A percentile compares a stretch with the other conserved stretches of the same genome.
Conservation (phyloP, 2,329 filamentous ascomycete genomes). For the Beauveria pseudobassiana region DNA sequence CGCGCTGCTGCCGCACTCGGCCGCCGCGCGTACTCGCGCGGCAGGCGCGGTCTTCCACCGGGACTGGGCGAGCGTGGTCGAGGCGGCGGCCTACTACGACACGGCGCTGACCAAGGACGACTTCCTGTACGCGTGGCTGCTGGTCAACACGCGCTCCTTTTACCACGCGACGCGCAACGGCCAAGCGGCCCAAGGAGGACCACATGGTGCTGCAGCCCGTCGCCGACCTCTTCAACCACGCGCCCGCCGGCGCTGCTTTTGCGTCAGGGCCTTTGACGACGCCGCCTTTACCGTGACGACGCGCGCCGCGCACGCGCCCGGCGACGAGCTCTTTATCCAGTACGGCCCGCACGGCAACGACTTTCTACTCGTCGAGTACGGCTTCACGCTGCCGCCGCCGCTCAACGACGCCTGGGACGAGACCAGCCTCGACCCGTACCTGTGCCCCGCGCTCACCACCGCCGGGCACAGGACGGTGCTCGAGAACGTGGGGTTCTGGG, state of each 20-base stretch:
- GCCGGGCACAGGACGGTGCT: slow-evolving; percentile 29
- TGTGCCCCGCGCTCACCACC: slow-evolving; percentile 31
- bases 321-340: slow-evolving; percentile 59
- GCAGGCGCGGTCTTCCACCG: slow-evolving; percentile 40
- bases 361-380: slow-evolving; percentile 62
- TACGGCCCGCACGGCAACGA: slow-evolving; percentile 67
- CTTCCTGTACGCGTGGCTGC: slow-evolving; percentile 50
- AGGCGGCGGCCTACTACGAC: slow-evolving; percentile 13
- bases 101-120: slow-evolving; percentile 24
- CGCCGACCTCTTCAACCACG: slow-evolving; percentile 63
- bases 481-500: slow-evolving; percentile 40
- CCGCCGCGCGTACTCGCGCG: slow-evolving; percentile 38
- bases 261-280: slow-evolving; percentile 43
- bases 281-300: slow-evolving; percentile 49
- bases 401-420: slow-evolving; percentile 44
- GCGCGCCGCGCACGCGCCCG: slow-evolving; percentile 39
- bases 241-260: slow-evolving; percentile 39
- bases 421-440: slow-evolving; percentile 37
- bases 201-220: slow-evolving; percentile 65
- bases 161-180: slow-evolving; percentile 45
- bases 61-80: slow-evolving; percentile 31
- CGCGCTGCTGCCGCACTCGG: slow-evolving; percentile 34
- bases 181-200: slow-evolving; percentile 40
- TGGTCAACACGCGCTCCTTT: slow-evolving; percentile 57
- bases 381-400: slow-evolving; percentile 37